Evolutionary conservation across 2,329 filamentous ascomycete genomes (phyloP), one percentile per base, ranked within the genome.

Genomic region (Endothia cerciana): DNA sequence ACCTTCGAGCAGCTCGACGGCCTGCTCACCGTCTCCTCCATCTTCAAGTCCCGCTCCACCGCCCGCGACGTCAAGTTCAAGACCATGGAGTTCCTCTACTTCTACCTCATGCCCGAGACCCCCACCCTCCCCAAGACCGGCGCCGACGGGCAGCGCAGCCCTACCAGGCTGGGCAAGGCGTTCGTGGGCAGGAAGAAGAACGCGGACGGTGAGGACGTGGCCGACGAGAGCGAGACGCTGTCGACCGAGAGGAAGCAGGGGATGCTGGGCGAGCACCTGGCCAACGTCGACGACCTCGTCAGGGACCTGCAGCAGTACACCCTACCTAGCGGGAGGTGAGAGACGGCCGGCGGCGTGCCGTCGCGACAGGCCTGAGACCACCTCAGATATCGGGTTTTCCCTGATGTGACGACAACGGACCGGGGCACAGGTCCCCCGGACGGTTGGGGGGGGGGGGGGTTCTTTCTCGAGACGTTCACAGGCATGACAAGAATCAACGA

Each of bases 21-120:
- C 64, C 86, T 99, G 5, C 87, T 97, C 49, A 95, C 93, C 1
- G 89, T 98, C 56, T 97, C 94, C 1, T 94, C 91, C 11, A 85
- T 98, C 60, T 97, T 98, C 86, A 97, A 96, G 78, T 91, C 91
- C 69, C 89, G 93, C 68, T 88, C 89, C 70, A 97, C 94, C 3
- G 89, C 89, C 30, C 89, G 93, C 68, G 92, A 94, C 72, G 94
- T 98, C 70, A 97, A 97, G 81, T 87, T 97, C 74, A 95, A 97
- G 77, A 87, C 97, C n/a, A 90, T 97, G 71, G 95, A 98, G 78
- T 98, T 98, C 75, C 81, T 99, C 61, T 98, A 98, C 82, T 98
- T 98, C 79, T 99, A 98, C 78, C 89, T 99, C 72, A 97, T 98
- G 90, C 94, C 94, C 60, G 95, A 99, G 79, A 87, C 87, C 0